phyloP scores from a whole-genome alignment of 768 basidiomycete genomes.

The Pholiota microspora region DNA sequence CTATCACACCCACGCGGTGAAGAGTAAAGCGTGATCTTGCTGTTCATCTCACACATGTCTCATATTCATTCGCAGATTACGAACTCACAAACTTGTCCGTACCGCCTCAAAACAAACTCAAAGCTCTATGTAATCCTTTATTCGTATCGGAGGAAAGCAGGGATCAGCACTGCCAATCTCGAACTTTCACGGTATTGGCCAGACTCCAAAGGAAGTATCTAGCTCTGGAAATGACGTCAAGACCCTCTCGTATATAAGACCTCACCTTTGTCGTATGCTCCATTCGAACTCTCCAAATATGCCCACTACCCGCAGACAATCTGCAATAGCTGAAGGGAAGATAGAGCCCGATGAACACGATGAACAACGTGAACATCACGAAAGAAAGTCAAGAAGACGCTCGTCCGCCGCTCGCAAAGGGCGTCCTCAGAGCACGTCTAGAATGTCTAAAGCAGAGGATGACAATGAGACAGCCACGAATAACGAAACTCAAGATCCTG shows the following conservation, averaged over 20 bases:
- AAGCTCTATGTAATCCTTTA: no score
- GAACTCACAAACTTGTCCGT: no score
- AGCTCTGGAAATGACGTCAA: background rate
- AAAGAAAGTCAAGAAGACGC: background rate
- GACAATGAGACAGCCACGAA: conserved; percentile 4
- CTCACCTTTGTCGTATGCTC: background rate
- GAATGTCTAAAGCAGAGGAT: conserved; percentile 15
- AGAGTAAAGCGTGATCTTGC: no score
- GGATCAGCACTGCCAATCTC: no score
- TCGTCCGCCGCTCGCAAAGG: background rate
- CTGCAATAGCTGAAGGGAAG: conserved; percentile 15
- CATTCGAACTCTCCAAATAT: conserved; percentile 18
- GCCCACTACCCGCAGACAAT: conserved; percentile 33
- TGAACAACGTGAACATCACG: background rate
- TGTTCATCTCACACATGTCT: no score
- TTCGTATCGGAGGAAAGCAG: no score
- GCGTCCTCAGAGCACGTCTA: background rate
- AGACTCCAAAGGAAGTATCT: background rate
- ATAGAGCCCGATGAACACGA: conserved; percentile 8
- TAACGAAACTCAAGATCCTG: background rate
- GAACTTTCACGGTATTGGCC: background rate
- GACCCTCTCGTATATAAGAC: background rate
- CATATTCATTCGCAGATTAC: no score
- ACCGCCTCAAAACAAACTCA: no score
- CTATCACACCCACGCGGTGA: no score